A percentile compares a stretch with the other conserved stretches of the same genome.
Evolutionary conservation across 352 stramenopile species (phyloP).

Genomic region (Globisporangium recalcitrans): DNA sequence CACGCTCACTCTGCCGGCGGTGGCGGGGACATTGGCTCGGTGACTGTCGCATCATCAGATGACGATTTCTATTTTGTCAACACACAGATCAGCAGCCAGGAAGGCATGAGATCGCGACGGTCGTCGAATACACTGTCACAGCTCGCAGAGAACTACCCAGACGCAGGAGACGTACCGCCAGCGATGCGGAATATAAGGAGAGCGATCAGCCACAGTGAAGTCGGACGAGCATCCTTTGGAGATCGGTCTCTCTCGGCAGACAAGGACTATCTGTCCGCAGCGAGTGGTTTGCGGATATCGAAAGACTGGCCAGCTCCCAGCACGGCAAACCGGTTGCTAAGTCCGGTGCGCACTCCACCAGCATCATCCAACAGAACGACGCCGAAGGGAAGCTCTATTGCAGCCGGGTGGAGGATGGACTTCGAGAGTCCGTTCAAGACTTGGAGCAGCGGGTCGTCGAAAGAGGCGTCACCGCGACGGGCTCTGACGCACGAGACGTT

Average conservation of each 20-base stretch:
- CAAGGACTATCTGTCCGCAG: slow-evolving; percentile 15
- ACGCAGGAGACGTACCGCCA: slow-evolving; percentile 37
- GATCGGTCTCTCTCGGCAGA: slow-evolving; percentile 16
- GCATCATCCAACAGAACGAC: slow-evolving; percentile 8
- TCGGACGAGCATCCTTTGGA: slow-evolving; percentile 18
- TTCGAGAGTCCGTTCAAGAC: slow-evolving; percentile 79
- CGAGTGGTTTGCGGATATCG: slow-evolving; percentile 18
- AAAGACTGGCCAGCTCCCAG: slow-evolving; percentile 45
- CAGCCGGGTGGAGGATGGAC: slow-evolving; percentile 50
- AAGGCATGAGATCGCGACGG: slow-evolving; percentile 16
- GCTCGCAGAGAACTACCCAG: slow-evolving; percentile 16
- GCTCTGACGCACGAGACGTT: slow-evolving; percentile 51
- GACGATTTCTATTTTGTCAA: slow-evolving; percentile 20
- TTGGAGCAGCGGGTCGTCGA: slow-evolving; percentile 40
- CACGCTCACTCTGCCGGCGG: background rate
- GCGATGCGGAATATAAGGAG: slow-evolving; percentile 44
- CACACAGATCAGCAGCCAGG: slow-evolving; percentile 2
- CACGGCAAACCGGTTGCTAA: slow-evolving; percentile 19
- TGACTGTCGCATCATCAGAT: slow-evolving; percentile 12
- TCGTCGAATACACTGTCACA: slow-evolving; percentile 38
- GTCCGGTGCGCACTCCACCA: slow-evolving; percentile 17
- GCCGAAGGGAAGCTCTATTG: slow-evolving; percentile 7
- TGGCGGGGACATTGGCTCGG: background rate
- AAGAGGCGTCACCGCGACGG: slow-evolving; percentile 34
- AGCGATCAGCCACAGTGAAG: slow-evolving; percentile 64